A percentile compares a stretch with the other conserved stretches of the same genome.
phyloP scores from a whole-genome alignment of 169 alveolate genomes.

The Plasmodium coatneyi region DNA sequence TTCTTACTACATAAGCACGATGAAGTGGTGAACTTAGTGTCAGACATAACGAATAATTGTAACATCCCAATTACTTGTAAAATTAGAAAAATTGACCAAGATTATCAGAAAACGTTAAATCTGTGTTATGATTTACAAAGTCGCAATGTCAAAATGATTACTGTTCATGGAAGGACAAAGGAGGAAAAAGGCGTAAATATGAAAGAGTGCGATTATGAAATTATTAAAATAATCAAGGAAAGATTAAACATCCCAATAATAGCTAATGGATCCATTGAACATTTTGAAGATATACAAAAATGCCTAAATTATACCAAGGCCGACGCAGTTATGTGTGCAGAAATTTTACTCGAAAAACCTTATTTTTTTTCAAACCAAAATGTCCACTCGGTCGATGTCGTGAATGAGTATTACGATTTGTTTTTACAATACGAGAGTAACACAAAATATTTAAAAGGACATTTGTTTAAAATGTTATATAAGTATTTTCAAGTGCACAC shows the following conservation, averaged over 20 bases:
- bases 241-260: constrained; percentile 91
- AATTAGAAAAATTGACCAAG: constrained; percentile 89
- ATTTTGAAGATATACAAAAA: constrained; percentile 88
- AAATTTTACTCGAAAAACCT: constrained; percentile 93
- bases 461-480: constrained; percentile 53
- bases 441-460: constrained; percentile 70
- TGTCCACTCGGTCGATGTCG: constrained; percentile 37
- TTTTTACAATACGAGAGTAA: constrained; percentile 67
- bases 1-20: constrained; percentile 92
- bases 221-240: constrained; percentile 89
- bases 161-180: constrained; percentile 87
- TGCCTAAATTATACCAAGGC: constrained; percentile 93
- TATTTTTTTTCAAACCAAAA: constrained; percentile 80
- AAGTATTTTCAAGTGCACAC: constrained; percentile 65
- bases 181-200: constrained; percentile 79
- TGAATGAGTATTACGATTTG: constrained; percentile 55
- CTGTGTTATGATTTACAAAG: constrained; percentile 90
- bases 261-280: constrained; percentile 94
- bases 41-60: constrained; percentile 83
- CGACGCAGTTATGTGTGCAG: constrained; percentile 94
- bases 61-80: constrained; percentile 92
- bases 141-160: constrained; percentile 80
- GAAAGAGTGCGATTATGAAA: constrained; percentile 83
- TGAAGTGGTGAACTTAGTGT: constrained; percentile 83
- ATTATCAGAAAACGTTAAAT: constrained; percentile 89